These are phyloP conservation scores for Polytrichum commune DNA, from an alignment of 225 moss, liverwort and hornwort species.

Conservation along the genomic window DNA sequence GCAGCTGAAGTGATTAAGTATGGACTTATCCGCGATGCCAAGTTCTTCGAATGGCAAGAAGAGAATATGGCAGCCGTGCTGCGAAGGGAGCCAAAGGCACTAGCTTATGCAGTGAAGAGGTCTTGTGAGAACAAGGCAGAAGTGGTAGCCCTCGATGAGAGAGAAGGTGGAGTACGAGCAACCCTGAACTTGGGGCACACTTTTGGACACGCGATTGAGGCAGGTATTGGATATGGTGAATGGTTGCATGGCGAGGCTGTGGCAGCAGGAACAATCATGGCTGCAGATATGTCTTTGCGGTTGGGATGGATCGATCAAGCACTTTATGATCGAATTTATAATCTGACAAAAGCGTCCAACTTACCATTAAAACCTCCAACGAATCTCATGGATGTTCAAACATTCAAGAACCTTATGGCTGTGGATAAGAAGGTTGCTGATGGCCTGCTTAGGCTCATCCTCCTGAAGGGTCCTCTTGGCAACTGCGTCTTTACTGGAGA, in stretches of 20 bases:
- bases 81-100: constrained; percentile 64
- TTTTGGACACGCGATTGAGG: constrained; percentile 96
- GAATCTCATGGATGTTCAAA: constrained; percentile 66
- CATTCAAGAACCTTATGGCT: constrained; percentile 87
- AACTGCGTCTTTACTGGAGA: constrained; percentile 91
- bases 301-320: constrained; percentile 87
- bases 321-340: constrained; percentile 60
- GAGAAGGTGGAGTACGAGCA: constrained; percentile 87
- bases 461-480: constrained; percentile 86
- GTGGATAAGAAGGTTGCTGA: constrained; percentile 99
- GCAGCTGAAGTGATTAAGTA: constrained; percentile 94
- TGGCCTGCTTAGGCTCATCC: constrained; percentile 81
- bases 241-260: constrained; percentile 99
- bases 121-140: constrained; percentile 99
- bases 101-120: constrained; percentile 84
- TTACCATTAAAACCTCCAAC: constrained; percentile 72
- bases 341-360: constrained; percentile 59
- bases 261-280: constrained; percentile 84
- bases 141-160: constrained; percentile 89
- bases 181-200: constrained; percentile 95
- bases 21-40: constrained; percentile 83
- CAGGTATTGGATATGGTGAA: constrained; percentile 90
- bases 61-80: constrained; percentile 85
- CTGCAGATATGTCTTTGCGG: constrained; percentile 74
- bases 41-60: constrained; percentile 94